Base-by-base conservation (phyloP, 768 basidiomycete genomes). In the Termitomyces sp. region DNA sequence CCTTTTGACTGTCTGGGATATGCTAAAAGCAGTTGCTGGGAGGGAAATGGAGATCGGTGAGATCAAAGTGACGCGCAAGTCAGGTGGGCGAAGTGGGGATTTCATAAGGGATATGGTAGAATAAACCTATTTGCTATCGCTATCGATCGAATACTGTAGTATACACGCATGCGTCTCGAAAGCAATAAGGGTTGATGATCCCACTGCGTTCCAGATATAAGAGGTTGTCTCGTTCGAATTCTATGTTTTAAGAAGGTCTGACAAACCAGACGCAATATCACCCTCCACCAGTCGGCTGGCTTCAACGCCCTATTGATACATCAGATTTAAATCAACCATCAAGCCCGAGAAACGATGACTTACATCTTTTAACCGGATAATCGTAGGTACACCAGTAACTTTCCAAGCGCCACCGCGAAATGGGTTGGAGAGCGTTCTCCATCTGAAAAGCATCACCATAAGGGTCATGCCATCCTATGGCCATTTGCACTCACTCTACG, bases 21-120 rank as follows among this genome's bases (percentile, higher is more conserved):
- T 96, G 93, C 78, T 94, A 31, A 94, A 95, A 71, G 87, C 88
- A 5, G 86, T 92, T 1, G 91, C 89, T 1, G 94, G 91, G n/a
- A 80, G 81, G 66, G 88, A 91, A 56, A 94, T 96, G 90, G 72
- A 81, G 57, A 90, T 97, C 37, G 75, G 82, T 19, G 79, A 83
- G 23, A 80, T 93, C 38, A 71, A 79, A 60, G 86, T 93, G 3
- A 72, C 75, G 1, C 69, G 72, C 33, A 94, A 94, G 69, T 74
- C 78, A 30, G 93, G 91, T 12, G 93, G 92, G 17, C 77, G 76
- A 68, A 86, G 85, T 63, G 88, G 85, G 12, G 82, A 86, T 70
- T 94, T 92, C 70, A 66, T 62, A 55, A 68, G 76, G 53, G 50
- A 52, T 44, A n/a, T 8, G 48, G 4, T 42, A 56, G n/a, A 26